Evolutionary conservation across 2,329 filamentous ascomycete genomes (phyloP), one percentile per base, ranked within the genome.

Genomic region (Cryphonectria carpinicola): DNA sequence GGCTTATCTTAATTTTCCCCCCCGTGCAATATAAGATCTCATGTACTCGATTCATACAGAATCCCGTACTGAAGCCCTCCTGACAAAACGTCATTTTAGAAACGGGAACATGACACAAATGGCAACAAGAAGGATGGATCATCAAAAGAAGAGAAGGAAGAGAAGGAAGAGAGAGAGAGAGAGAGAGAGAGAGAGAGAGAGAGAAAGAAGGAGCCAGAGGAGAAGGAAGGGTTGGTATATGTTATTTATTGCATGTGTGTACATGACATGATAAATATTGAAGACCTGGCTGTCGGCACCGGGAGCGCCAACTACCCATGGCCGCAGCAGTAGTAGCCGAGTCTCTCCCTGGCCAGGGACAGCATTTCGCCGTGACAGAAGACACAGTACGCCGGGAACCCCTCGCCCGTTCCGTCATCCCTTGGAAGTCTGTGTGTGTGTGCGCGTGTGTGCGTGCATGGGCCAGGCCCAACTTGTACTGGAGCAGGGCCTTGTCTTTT

Each of bases 1-100:
- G 43, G 41, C 39, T 65, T 65, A 65, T 65, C 43, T 65, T 65
- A 65, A 65, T 52, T 52, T 37, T 65, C 43, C 39, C 43, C 39
- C 41, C 37, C 28, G 28, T 63, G 61, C 61, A 63, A 63, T 63
- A 63, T 63, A 63, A 46, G 37, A 63, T 28, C 37, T 46, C 61
- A 63, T 32, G 37, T 63, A 43, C 61, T 49, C 39, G 37, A 63
- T 46, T 46, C 37, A 46, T 28, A 19, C 17, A 11, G 37, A 63
- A 11, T n/a, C 17, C n/a, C 11, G 37, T n/a, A 5, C 22, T 25
- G 22, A 28, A 11, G 61, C 22, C n/a, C n/a, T 43, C 37, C 37
- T 25, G 22, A 3, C 35, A 28, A 28, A 39, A 43, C 19, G 39
- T 41, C 60, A 63, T 28, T 3, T 43, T 22, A 13, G 13, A 25